Evolutionary conservation across 805 yeast genomes (phyloP).

Genomic region (Lachancea sp.): DNA sequence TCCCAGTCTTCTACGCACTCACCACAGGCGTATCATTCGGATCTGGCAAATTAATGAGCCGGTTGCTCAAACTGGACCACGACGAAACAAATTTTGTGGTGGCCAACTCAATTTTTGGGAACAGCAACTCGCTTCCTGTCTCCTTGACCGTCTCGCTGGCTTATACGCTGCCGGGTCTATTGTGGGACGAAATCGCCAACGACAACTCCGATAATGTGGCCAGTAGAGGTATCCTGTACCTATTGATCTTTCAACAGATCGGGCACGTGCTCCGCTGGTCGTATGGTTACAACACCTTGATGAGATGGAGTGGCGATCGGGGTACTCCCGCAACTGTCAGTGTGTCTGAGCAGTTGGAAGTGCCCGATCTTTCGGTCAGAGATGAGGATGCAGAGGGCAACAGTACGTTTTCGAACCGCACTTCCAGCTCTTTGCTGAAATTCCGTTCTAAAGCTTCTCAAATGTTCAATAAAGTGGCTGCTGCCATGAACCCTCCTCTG

Average conservation of each 20-base stretch:
- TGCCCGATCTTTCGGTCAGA: neutral
- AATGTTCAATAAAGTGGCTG: slow-evolving; percentile 25
- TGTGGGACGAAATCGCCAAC: slow-evolving; percentile 66
- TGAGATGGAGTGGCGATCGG: slow-evolving; percentile 41
- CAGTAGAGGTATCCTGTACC: slow-evolving; percentile 67
- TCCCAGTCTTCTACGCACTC: slow-evolving; percentile 78
- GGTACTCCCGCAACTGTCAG: slow-evolving; percentile 1
- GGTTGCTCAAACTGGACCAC: slow-evolving; percentile 50
- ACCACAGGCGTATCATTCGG: slow-evolving; percentile 70
- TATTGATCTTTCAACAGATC: slow-evolving; percentile 72
- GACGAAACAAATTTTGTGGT: slow-evolving; percentile 86
- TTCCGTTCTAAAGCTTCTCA: slow-evolving; percentile 8
- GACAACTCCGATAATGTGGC: slow-evolving; percentile 68
- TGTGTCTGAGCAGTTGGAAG: slow-evolving; percentile 5
- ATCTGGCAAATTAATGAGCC: slow-evolving; percentile 53
- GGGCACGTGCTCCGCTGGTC: slow-evolving; percentile 83
- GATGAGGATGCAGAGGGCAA: slow-evolving; percentile 1
- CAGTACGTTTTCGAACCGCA: slow-evolving; percentile 4
- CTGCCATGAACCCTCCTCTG: slow-evolving; percentile 74
- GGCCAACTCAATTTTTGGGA: slow-evolving; percentile 96
- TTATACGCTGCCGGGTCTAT: slow-evolving; percentile 64
- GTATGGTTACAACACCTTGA: slow-evolving; percentile 73
- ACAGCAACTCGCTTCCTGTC: slow-evolving; percentile 91
- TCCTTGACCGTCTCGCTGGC: slow-evolving; percentile 77
- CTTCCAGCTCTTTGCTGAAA: slow-evolving; percentile 15